A percentile compares a stretch with the other conserved stretches of the same genome.
phyloP scores from a whole-genome alignment of 257 asterid species.

The Cruciata laevipes region DNA sequence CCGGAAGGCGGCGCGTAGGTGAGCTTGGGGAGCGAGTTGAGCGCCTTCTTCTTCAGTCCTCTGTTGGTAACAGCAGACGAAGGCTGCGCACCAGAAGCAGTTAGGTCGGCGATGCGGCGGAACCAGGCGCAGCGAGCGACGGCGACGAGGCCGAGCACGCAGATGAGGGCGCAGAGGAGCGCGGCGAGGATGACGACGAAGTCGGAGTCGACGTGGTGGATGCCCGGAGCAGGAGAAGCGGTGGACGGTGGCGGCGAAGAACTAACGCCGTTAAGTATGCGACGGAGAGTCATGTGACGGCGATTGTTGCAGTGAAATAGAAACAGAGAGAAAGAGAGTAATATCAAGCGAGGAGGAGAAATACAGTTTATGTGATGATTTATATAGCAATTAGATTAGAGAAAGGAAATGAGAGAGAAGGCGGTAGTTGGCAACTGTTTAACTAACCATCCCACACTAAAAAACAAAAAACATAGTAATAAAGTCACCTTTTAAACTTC shows the following conservation, averaged over 20 bases:
- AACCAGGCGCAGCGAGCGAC: slow-evolving; percentile 27
- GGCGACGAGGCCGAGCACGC: slow-evolving; percentile 22
- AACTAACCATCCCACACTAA: not conserved
- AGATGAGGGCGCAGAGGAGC: slow-evolving; percentile 26
- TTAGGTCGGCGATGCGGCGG: slow-evolving; percentile 15
- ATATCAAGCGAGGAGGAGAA: too few relatives aligned
- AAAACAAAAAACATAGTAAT: too few relatives aligned
- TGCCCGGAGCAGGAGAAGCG: not conserved
- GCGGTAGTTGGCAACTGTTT: slow-evolving; percentile 2
- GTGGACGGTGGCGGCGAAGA: slow-evolving; percentile 8
- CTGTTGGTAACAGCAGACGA: not conserved
- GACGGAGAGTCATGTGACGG: slow-evolving; percentile 14
- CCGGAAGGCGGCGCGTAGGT: slow-evolving; percentile 4
- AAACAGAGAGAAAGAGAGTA: not conserved
- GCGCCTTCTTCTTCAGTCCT: slow-evolving; percentile 24
- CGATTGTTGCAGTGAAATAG: not conserved
- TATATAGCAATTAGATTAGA: not conserved
- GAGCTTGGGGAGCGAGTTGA: slow-evolving; percentile 22
- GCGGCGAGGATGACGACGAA: slow-evolving; percentile 23
- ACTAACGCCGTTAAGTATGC: slow-evolving; percentile 11
- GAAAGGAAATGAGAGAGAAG: not conserved
- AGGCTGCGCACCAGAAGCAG: not conserved
- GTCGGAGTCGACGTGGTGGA: slow-evolving; percentile 13
- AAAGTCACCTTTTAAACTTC: too few relatives aligned
- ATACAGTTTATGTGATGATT: not conserved